Evolutionary conservation across 1,139 yeast species (phyloP).

Genomic region (Arxiozyma slooffiae): DNA sequence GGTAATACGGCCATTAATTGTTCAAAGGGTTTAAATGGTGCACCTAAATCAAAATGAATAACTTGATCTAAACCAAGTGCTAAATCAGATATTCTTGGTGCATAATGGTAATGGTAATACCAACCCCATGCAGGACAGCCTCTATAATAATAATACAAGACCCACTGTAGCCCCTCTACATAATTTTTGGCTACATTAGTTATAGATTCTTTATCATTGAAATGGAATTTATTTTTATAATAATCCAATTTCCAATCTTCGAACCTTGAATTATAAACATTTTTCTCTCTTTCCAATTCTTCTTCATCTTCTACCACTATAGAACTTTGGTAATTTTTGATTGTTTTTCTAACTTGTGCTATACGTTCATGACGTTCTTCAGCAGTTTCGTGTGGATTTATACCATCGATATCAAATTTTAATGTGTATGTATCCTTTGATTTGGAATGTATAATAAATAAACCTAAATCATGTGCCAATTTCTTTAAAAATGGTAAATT

Average conservation of each 20-base stretch:
- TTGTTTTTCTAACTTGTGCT: constrained; percentile 31
- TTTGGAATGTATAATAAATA: constrained; percentile 53
- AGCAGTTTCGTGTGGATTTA: constrained; percentile 51
- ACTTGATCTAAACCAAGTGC: constrained; percentile 54
- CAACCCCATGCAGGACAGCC: constrained; percentile 95
- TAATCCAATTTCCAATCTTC: constrained; percentile 74
- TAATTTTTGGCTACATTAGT: constrained; percentile 66
- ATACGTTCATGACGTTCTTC: constrained; percentile 51
- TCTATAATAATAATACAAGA: constrained; percentile 73
- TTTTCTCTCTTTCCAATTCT: constrained; percentile 51
- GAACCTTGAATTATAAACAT: constrained; percentile 63
- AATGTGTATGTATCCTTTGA: constrained; percentile 45
- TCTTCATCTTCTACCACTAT: constrained; percentile 54
- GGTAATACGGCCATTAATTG: constrained; percentile 98
- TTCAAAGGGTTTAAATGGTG: constrained; percentile 86
- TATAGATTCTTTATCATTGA: constrained; percentile 42
- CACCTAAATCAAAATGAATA: constrained; percentile 56
- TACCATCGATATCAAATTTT: constrained; percentile 65
- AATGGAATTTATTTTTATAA: constrained; percentile 67
- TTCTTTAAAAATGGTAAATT: constrained; percentile 52
- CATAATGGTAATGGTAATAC: constrained; percentile 80
- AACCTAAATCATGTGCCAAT: constrained; percentile 58
- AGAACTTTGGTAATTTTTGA: constrained; percentile 66
- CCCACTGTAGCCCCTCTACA: constrained; percentile 94
- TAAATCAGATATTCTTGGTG: constrained; percentile 88